Evolutionary conservation across 2,329 filamentous ascomycete genomes (phyloP).

Genomic region (Escovopsis sp.): DNA sequence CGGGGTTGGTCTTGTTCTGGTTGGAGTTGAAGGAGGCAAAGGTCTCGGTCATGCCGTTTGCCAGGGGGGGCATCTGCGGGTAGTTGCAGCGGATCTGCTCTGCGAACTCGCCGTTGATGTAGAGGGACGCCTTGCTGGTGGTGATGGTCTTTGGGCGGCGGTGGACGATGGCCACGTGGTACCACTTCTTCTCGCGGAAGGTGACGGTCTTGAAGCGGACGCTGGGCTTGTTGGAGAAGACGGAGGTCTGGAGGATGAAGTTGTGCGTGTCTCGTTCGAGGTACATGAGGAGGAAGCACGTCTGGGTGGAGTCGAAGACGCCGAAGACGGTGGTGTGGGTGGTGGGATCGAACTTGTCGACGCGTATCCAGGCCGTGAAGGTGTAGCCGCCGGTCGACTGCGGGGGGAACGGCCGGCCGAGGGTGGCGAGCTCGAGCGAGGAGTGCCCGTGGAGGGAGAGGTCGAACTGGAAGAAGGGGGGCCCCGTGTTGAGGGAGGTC

Average conservation of each 20-base stretch:
- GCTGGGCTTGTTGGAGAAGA: constrained; percentile 72
- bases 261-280: constrained; percentile 86
- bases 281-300: constrained; percentile 87
- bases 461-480: constrained; percentile 88
- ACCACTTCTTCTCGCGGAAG: constrained; percentile 72
- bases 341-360: constrained; percentile 72
- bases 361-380: constrained; percentile 73
- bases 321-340: constrained; percentile 93
- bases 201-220: constrained; percentile 77
- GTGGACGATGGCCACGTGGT: constrained; percentile 84
- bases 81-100: constrained; percentile 87
- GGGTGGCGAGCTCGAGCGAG: constrained; percentile 76
- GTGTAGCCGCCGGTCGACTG: constrained; percentile 72
- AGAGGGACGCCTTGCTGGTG: constrained; percentile 71
- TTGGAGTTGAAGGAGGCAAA: constrained; percentile 54
- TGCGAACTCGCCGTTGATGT: constrained; percentile 83
- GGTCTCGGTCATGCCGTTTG: constrained; percentile 48
- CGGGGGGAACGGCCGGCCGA: constrained; percentile 76
- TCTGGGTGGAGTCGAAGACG: constrained; percentile 80
- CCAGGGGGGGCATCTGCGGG: constrained; percentile 56
- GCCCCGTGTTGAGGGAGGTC: constrained; percentile 58
- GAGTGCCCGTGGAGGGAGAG: constrained; percentile 76
- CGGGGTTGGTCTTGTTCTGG: constrained; percentile 44
- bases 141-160: constrained; percentile 60
- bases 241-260: constrained; percentile 91